Evolutionary conservation across 257 asterid genomes (phyloP).

Genomic region (Solanum commersonii): DNA sequence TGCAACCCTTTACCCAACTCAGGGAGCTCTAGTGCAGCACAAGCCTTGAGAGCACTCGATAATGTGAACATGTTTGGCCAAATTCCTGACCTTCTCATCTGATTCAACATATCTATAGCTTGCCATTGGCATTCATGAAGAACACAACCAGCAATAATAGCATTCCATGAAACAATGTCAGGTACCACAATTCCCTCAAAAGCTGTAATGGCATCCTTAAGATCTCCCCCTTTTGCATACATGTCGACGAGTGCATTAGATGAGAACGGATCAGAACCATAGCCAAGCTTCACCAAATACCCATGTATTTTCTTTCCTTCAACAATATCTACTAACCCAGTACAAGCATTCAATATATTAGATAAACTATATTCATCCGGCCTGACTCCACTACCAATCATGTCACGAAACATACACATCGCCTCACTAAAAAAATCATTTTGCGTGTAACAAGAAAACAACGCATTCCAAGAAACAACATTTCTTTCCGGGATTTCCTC

Average conservation of each 20-base stretch:
- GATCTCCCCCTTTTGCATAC: background rate
- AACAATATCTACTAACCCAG: background rate
- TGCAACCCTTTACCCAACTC: background rate
- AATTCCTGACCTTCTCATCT: background rate
- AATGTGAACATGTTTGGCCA: background rate
- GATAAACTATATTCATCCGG: background rate
- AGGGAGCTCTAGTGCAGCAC: background rate
- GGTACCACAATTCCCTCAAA: background rate
- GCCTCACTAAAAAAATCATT: background rate
- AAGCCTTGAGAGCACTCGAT: background rate
- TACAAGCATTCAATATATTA: background rate
- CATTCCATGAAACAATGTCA: background rate
- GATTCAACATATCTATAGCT: background rate
- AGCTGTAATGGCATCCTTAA: background rate
- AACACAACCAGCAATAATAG: background rate
- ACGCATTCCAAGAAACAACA: conserved; percentile 3
- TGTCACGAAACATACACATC: background rate
- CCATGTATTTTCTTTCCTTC: background rate
- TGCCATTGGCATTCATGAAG: background rate
- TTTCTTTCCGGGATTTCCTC: conserved; percentile 2
- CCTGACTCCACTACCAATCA: background rate
- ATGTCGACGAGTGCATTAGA: background rate
- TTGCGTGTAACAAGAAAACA: background rate
- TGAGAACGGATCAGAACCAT: background rate
- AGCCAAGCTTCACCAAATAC: background rate